These are phyloP conservation scores for Beverwykella pulmonaria DNA, from an alignment of 495 filamentous ascomycete species.

Conservation along the genomic window DNA sequence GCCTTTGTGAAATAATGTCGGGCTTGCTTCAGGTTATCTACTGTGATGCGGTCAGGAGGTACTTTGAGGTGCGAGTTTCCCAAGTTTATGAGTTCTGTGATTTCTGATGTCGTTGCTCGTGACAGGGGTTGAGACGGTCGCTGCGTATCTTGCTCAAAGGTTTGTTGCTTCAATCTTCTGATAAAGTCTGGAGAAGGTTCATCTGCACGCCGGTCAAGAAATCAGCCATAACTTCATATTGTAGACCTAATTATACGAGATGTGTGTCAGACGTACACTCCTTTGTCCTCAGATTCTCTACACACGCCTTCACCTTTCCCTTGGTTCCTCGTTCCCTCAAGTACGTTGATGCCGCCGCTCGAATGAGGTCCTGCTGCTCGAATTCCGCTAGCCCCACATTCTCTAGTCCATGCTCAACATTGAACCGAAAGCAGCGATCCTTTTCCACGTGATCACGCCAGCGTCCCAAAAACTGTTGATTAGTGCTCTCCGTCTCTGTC, in stretches of 20 bases:
- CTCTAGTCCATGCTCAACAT: conserved; percentile 24
- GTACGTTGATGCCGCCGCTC: background rate
- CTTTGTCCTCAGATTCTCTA: conserved; percentile 21
- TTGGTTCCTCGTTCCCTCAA: background rate
- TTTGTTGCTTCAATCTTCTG: background rate
- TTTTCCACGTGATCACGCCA: conserved; percentile 9
- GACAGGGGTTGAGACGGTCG: background rate
- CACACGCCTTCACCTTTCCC: conserved; percentile 2
- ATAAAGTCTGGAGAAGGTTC: conserved; percentile 8
- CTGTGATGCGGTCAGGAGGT: conserved; percentile 7
- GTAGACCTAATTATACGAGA: background rate
- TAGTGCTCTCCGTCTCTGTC: conserved; percentile 21
- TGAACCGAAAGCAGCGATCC: conserved; percentile 26
- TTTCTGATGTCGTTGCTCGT: conserved; percentile 7
- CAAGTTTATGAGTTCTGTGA: conserved; percentile 10
- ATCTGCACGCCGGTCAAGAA: conserved; percentile 1
- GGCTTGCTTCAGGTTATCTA: conserved; percentile 9
- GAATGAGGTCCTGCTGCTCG: conserved; percentile 15
- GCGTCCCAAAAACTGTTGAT: conserved; percentile 1
- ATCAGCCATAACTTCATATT: background rate
- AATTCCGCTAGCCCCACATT: conserved; percentile 17
- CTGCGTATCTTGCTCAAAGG: background rate
- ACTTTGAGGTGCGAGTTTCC: conserved; percentile 12
- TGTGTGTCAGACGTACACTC: conserved; percentile 6
- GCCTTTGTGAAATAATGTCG: conserved; percentile 13